Percentiles rank a stretch among this genome's conserved stretches.
Conservation (phyloP, 2,329 filamentous ascomycete species). For the Escovopsis sp. region DNA sequence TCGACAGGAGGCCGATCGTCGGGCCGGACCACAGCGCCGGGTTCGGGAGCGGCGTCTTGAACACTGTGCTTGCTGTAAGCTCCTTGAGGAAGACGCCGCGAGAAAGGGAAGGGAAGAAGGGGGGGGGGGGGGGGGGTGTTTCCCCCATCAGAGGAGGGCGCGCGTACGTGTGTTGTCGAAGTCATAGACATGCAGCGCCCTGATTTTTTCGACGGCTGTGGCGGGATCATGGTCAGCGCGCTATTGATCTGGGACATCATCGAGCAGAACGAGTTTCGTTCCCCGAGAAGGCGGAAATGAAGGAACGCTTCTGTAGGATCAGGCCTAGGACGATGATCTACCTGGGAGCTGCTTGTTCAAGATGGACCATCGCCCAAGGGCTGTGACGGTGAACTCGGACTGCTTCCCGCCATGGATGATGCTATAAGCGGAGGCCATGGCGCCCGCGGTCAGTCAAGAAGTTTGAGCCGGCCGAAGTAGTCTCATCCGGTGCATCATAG, state of each 20-base stretch:
- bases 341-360: conserved; percentile 56
- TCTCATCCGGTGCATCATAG: no score
- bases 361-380: conserved; percentile 73
- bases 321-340: no score
- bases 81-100: neutral
- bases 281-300: no score
- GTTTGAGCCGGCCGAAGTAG: no score
- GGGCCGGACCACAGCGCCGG: conserved; percentile 69
- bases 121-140: neutral
- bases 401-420: conserved; percentile 20
- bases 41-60: conserved; percentile 82
- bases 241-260: no score
- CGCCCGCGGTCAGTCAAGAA: no score
- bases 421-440: conserved; percentile 27
- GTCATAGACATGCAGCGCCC: conserved; percentile 81
- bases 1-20: conserved; percentile 64
- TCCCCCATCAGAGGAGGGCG: neutral
- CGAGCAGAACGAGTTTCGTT: no score
- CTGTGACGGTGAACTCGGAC: conserved; percentile 46
- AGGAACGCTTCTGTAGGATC: no score
- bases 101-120: conserved; percentile 2
- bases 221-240: neutral
- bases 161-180: conserved; percentile 85
- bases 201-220: conserved; percentile 51
- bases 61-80: conserved; percentile 42